Conservation (phyloP, 192 early-diverging fungal species). For the Podila minutissima region DNA sequence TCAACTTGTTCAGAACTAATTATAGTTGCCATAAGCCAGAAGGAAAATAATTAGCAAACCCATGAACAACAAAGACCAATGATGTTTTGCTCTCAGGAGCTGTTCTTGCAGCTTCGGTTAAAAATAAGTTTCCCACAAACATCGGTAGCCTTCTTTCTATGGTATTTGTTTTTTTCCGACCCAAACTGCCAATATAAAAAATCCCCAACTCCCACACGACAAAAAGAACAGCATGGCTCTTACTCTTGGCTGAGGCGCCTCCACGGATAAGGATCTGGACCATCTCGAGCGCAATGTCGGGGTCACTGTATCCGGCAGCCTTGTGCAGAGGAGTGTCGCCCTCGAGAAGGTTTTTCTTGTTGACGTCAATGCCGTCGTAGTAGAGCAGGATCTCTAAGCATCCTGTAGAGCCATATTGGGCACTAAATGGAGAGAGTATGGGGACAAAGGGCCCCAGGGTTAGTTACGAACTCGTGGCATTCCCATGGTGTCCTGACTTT, state of each 20-base stretch:
- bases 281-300: slow-evolving; percentile 66
- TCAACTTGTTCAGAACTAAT: slow-evolving; percentile 21
- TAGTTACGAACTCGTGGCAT: too few relatives aligned
- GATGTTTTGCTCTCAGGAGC: neutral
- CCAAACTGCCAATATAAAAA: neutral
- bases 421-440: slow-evolving; percentile 25
- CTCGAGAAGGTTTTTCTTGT: slow-evolving; percentile 62
- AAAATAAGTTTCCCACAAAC: neutral
- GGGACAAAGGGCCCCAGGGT: neutral
- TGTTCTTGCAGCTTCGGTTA: too few relatives aligned
- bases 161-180: neutral
- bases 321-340: slow-evolving; percentile 76
- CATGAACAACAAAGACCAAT: neutral
- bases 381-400: slow-evolving; percentile 66
- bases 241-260: slow-evolving; percentile 62
- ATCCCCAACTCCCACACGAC: neutral
- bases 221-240: neutral
- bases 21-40: neutral
- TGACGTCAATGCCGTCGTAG: slow-evolving; percentile 61
- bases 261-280: slow-evolving; percentile 63
- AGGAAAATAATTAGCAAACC: neutral
- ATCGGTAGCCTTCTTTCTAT: neutral
- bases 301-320: slow-evolving; percentile 68
- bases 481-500: neutral
- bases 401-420: slow-evolving; percentile 64